Evolutionary conservation across 2,329 filamentous ascomycete species (phyloP).

Genomic region (Gyromitra esculenta): DNA sequence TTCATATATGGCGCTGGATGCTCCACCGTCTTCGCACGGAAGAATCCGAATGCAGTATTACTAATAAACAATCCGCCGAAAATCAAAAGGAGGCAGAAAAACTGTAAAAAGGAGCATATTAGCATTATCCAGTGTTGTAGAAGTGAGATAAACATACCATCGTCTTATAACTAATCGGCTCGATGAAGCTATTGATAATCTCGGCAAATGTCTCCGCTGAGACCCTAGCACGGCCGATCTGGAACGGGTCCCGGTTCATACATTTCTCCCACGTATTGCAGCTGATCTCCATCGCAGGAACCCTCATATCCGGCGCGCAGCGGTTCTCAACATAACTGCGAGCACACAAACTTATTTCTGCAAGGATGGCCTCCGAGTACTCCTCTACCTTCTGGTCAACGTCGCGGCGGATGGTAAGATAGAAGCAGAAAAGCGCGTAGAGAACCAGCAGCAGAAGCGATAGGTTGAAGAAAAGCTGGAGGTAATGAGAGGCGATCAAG

Average conservation of each 20-base stretch:
- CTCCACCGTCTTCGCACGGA: conserved; percentile 38
- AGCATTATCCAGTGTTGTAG: conserved; percentile 3
- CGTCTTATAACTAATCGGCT: conserved; percentile 86
- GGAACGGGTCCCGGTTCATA: conserved; percentile 83
- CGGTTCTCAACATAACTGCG: conserved; percentile 78
- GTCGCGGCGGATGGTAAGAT: conserved; percentile 76
- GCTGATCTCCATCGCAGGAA: conserved; percentile 76
- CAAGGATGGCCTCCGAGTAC: conserved; percentile 74
- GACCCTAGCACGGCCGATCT: conserved; percentile 80
- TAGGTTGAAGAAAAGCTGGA: conserved; percentile 72
- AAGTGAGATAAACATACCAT: conserved; percentile 66
- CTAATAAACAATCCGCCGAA: conserved; percentile 67
- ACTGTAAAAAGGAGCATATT: conserved; percentile 55
- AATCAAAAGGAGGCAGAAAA: conserved; percentile 63
- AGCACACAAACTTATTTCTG: conserved; percentile 77
- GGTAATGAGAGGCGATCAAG: conserved; percentile 69
- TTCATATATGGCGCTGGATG: conserved; percentile 45
- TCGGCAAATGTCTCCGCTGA: conserved; percentile 88
- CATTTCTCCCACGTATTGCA: conserved; percentile 87
- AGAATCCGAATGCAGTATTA: conserved; percentile 67
- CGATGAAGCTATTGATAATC: conserved; percentile 93
- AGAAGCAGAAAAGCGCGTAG: conserved; percentile 76
- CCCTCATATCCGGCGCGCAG: conserved; percentile 73
- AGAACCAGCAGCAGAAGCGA: conserved; percentile 68
- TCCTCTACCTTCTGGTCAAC: conserved; percentile 76